Evolutionary conservation across 2,329 filamentous ascomycete genomes (phyloP).

Genomic region (Chaetomiaceae sp.): DNA sequence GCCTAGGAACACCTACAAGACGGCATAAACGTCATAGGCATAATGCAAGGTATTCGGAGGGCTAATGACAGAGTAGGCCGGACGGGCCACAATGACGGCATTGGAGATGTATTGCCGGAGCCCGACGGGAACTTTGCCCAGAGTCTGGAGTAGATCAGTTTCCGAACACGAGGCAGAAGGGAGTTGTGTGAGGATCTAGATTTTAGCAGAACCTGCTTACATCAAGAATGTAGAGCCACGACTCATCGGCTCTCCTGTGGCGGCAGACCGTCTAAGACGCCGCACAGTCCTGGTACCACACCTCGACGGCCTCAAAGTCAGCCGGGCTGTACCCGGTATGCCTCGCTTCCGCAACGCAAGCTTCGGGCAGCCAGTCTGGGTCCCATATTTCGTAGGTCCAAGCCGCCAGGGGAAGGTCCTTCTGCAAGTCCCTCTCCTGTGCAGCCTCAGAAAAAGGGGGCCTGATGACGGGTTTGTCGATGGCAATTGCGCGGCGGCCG

Average conservation of each 20-base stretch:
- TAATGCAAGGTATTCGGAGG: not conserved
- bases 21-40: conserved; percentile 11
- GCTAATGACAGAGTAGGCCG: not conserved
- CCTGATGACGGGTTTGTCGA: conserved; percentile 9
- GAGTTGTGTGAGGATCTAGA: too few species aligned
- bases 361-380: conserved; percentile 8
- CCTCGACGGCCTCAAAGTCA: conserved; percentile 15
- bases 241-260: conserved; percentile 9
- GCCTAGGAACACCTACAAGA: not conserved
- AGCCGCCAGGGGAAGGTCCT: not conserved
- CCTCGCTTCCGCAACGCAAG: conserved; percentile 15
- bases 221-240: conserved; percentile 9
- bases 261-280: conserved; percentile 18
- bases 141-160: conserved; percentile 16
- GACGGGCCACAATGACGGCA: conserved; percentile 9
- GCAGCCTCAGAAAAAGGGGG: conserved; percentile 13
- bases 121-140: conserved; percentile 22
- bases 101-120: conserved; percentile 19
- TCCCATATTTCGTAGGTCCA: conserved; percentile 5
- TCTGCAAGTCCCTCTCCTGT: conserved; percentile 9
- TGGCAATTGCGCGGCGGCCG: not conserved
- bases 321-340: conserved; percentile 2
- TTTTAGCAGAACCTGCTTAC: too few species aligned
- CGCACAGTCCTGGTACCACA: conserved; percentile 15
- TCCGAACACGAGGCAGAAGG: not conserved